Base-by-base conservation (phyloP, 2,329 filamentous ascomycete species). In the Clarireedia monteithiana region DNA sequence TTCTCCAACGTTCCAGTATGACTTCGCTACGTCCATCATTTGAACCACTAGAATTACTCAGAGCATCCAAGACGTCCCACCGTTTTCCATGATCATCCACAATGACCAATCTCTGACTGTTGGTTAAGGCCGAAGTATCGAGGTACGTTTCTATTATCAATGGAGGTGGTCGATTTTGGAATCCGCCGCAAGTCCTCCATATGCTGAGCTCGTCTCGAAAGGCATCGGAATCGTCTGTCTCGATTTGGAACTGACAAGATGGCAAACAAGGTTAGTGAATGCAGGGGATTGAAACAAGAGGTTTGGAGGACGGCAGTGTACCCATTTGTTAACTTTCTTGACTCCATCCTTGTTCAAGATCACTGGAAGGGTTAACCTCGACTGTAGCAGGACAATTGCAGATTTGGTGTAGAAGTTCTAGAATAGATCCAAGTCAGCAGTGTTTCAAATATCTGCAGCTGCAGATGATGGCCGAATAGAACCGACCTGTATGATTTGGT, bases 371-470 rank as follows among this genome's bases (percentile, higher is more conserved):
- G 84, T 82, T 60, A 91, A 84, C 63, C 92, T 82, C 9, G 91
- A 88, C 62, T 91, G 88, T 38, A 95, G 75, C 54, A 97, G 85
- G 50, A 94, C 81, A 51, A 94, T 81, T 40, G 91, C 89, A 38
- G 89, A 86, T 75, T 96, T 97, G 63, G 84, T 85, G 70, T 91
- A 89, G 72, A 95, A 94, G 70, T 96, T 96, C 91, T 96, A 66
- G 14, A 24, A 40, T 20, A 12, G 61, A 66, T 54, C n/a, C 46
- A 55, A n/a, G n/a, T 51, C 42, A 57, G 50, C 17, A 45, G 57
- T 49, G 45, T 42, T 34, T 54, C 45, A 40, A 40, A 26, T 26
- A 38, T 17, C 30, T 24, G 38, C 39, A 34, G 17, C 30, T 30
- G 57, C 39, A n/a, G 26, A 9, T 23, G 44, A 55, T 44, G 34